Conservation (phyloP, 495 filamentous ascomycete species). For the Lindgomyces ingoldianus region DNA sequence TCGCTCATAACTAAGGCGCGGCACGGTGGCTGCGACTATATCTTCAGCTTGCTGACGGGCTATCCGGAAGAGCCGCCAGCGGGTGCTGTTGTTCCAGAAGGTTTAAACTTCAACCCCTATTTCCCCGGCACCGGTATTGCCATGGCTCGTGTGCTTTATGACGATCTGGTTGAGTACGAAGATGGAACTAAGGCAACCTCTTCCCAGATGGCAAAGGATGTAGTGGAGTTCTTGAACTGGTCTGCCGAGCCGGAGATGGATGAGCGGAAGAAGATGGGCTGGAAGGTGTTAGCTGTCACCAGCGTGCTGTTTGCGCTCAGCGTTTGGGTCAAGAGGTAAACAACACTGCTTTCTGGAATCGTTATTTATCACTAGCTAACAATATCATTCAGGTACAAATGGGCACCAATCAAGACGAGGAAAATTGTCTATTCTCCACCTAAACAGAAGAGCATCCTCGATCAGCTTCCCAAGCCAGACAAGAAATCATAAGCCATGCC, state of each 20-base stretch:
- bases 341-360: not conserved
- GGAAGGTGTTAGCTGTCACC: slow-evolving; percentile 83
- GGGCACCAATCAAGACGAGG: slow-evolving; percentile 89
- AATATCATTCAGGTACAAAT: slow-evolving; percentile 72
- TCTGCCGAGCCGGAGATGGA: slow-evolving; percentile 99
- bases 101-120: slow-evolving; percentile 99
- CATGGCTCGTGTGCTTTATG: slow-evolving; percentile 97
- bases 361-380: slow-evolving; percentile 18
- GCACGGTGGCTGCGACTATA: slow-evolving; percentile 97
- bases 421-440: slow-evolving; percentile 88
- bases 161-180: slow-evolving; percentile 98
- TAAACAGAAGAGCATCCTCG: slow-evolving; percentile 14
- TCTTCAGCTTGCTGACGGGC: slow-evolving; percentile 95
- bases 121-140: slow-evolving; percentile 99
- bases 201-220: slow-evolving; percentile 99
- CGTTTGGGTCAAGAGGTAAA: slow-evolving; percentile 90
- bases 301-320: slow-evolving; percentile 78
- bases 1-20: slow-evolving; percentile 96
- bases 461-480: slow-evolving; percentile 22
- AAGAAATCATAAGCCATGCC: slow-evolving; percentile 29
- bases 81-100: slow-evolving; percentile 74
- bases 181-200: slow-evolving; percentile 91
- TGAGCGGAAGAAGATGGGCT: slow-evolving; percentile 97
- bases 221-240: slow-evolving; percentile 98
- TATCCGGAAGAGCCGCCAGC: slow-evolving; percentile 97